Conservation (phyloP, 176 grass and related monocot genomes). For the Puccinellia tenuiflora region DNA sequence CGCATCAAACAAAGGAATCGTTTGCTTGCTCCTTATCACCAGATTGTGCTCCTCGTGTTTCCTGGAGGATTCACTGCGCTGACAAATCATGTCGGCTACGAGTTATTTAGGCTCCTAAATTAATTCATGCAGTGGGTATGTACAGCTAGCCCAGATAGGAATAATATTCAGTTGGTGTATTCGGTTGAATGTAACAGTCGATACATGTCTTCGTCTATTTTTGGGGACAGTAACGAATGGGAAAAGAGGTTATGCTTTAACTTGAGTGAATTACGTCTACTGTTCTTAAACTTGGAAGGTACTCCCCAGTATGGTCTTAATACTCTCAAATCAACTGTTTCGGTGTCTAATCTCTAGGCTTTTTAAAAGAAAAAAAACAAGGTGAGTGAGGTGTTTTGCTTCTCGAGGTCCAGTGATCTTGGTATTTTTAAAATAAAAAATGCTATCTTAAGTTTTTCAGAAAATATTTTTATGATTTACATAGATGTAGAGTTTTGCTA, state of each 20-base stretch:
- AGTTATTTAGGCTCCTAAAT: neutral
- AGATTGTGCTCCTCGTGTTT: neutral
- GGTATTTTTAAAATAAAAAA: no score
- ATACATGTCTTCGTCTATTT: neutral
- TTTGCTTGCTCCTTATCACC: neutral
- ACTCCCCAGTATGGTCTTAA: no score
- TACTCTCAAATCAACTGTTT: no score
- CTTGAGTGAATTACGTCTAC: neutral
- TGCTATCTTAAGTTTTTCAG: no score
- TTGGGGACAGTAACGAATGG: no score
- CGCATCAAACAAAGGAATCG: neutral
- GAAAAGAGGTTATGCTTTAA: neutral
- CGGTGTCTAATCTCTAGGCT: no score
- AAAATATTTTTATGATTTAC: no score
- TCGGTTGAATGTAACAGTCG: neutral
- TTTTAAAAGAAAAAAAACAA: no score
- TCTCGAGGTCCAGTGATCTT: no score
- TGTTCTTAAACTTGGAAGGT: neutral
- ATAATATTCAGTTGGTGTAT: neutral
- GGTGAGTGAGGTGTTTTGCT: no score
- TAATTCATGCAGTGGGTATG: neutral
- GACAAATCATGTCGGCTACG: neutral
- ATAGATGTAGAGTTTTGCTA: no score
- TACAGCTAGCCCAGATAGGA: neutral
- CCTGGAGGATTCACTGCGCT: neutral